Percentiles rank a stretch among this genome's conserved stretches.
Conservation (phyloP, 78 protist species). For the Protostelium mycophagum region DNA sequence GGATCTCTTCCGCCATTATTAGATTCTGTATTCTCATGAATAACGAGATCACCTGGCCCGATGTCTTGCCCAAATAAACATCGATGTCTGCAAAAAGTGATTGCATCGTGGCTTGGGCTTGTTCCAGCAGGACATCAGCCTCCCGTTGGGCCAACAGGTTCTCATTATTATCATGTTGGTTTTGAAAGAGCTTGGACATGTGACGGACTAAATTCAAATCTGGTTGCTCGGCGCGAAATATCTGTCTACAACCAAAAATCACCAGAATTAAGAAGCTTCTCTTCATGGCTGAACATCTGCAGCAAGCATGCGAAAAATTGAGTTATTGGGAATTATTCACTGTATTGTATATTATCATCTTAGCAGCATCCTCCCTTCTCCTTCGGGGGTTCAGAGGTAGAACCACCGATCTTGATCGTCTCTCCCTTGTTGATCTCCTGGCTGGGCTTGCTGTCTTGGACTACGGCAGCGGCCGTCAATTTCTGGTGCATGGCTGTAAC, state of each 20-base stretch:
- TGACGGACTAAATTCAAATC: no score
- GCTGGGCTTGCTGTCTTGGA: no score
- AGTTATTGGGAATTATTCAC: no score
- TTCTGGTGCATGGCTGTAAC: not conserved
- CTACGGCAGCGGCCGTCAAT: not conserved
- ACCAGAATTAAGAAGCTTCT: not conserved
- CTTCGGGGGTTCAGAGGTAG: not conserved
- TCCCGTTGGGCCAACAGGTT: not conserved
- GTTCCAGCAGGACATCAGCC: not conserved
- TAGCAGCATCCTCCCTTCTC: constrained; percentile 1
- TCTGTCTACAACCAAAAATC: not conserved
- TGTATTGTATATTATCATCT: not conserved
- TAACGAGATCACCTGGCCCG: no score
- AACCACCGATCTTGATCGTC: not conserved
- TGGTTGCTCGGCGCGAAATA: no score
- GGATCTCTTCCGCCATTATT: no score
- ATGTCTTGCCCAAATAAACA: no score
- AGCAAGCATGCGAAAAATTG: not conserved
- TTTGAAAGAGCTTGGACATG: no score
- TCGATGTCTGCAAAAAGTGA: not conserved
- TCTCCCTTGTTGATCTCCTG: not conserved
- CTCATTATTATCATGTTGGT: no score
- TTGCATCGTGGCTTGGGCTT: not conserved
- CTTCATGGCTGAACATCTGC: not conserved
- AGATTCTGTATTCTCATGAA: no score